These are phyloP conservation scores for Spinellus fusiger DNA, from an alignment of 192 early-diverging fungal species.

Conservation along the genomic window DNA sequence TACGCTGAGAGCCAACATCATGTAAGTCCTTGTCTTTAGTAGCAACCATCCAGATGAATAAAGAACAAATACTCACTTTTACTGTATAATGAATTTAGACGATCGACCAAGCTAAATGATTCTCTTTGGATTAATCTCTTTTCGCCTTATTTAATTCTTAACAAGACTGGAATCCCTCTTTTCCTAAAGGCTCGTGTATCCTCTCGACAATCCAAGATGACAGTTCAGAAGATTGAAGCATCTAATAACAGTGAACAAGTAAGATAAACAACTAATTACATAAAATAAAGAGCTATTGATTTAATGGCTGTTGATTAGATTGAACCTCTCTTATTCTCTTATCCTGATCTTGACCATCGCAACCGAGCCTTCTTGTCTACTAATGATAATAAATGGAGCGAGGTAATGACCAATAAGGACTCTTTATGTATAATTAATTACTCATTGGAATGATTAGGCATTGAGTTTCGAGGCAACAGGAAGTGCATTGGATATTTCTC, in stretches of 20 bases:
- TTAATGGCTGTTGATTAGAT: too few relatives aligned
- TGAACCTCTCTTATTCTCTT: constrained; percentile 59
- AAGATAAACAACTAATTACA: not conserved
- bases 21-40: constrained; percentile 6
- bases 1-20: constrained; percentile 6
- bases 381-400: constrained; percentile 63
- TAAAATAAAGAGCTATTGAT: not conserved
- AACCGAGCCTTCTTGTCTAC: constrained; percentile 66
- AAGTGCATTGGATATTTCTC: constrained; percentile 53
- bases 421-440: too few relatives aligned
- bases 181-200: not conserved
- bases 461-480: constrained; percentile 85
- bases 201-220: not conserved
- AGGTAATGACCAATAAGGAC: constrained; percentile 9
- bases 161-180: constrained; percentile 64
- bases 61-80: not conserved
- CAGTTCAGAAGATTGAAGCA: not conserved
- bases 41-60: not conserved
- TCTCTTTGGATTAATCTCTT: constrained; percentile 62
- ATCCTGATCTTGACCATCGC: constrained; percentile 62
- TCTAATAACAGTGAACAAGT: constrained; percentile 10
- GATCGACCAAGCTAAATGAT: constrained; percentile 27
- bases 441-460: constrained; percentile 27
- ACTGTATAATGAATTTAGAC: not conserved
- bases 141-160: constrained; percentile 76